Conservation (phyloP, 2,329 filamentous ascomycete species). For the Phialemoniopsis sp. region DNA sequence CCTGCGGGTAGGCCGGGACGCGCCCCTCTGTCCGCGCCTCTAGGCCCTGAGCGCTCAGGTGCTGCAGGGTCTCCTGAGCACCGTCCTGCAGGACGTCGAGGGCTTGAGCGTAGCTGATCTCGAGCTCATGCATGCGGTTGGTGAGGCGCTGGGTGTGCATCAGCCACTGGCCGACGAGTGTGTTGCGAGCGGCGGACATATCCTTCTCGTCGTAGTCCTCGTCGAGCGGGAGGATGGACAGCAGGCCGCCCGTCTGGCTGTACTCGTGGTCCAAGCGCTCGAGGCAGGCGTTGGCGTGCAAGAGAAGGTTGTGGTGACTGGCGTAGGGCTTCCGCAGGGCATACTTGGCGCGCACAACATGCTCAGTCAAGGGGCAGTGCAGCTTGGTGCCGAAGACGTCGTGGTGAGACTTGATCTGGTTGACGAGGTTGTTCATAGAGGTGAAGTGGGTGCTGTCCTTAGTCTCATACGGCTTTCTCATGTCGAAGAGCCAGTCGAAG, state of each 20-base stretch:
- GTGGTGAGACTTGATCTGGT: conserved; percentile 36
- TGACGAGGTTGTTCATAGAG: conserved; percentile 40
- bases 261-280: conserved; percentile 58
- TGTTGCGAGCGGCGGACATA: conserved; percentile 35
- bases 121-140: conserved; percentile 52
- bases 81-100: conserved; percentile 46
- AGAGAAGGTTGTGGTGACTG: conserved; percentile 43
- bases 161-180: conserved; percentile 54
- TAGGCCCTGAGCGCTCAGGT: conserved; percentile 48
- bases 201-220: conserved; percentile 26
- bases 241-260: conserved; percentile 48
- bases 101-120: conserved; percentile 45
- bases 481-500: conserved; percentile 53
- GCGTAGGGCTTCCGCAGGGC: conserved; percentile 29
- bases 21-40: conserved; percentile 45
- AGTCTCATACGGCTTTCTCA: conserved; percentile 43
- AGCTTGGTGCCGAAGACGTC: conserved; percentile 35
- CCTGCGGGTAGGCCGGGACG: conserved; percentile 50
- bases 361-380: conserved; percentile 39
- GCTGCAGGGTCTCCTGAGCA: conserved; percentile 44
- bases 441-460: conserved; percentile 40
- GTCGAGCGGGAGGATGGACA: conserved; percentile 47
- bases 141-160: conserved; percentile 49
- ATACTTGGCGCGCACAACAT: conserved; percentile 14
- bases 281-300: conserved; percentile 56